Evolutionary conservation across 2,329 filamentous ascomycete species (phyloP).

Genomic region (Aspergillus pseudonomiae): DNA sequence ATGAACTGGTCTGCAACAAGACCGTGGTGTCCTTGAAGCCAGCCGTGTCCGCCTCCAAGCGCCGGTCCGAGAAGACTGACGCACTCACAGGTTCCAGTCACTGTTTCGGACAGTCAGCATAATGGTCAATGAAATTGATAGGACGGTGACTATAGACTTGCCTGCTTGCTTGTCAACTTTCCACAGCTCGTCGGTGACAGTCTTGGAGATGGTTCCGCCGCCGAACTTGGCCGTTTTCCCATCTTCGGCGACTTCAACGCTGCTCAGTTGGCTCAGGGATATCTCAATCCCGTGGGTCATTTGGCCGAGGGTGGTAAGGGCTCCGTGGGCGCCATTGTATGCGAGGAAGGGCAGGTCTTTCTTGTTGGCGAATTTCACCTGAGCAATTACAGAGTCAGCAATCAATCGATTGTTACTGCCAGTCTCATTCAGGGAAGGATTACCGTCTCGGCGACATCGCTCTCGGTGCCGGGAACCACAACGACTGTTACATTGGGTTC

Average conservation of each 20-base stretch:
- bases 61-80: constrained; percentile 52
- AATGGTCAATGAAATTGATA: too few relatives aligned
- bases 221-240: constrained; percentile 51
- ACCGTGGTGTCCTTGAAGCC: constrained; percentile 57
- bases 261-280: constrained; percentile 49
- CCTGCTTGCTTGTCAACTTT: constrained; percentile 51
- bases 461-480: constrained; percentile 51
- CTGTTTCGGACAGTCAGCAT: constrained; percentile 21
- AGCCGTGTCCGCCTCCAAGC: constrained; percentile 62
- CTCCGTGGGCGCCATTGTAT: constrained; percentile 57
- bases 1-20: constrained; percentile 58
- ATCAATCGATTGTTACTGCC: neutral
- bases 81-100: constrained; percentile 58
- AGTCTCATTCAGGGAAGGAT: neutral
- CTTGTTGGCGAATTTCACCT: constrained; percentile 55
- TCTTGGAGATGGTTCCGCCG: constrained; percentile 53
- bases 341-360: constrained; percentile 56
- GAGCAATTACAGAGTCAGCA: neutral
- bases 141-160: neutral
- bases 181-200: constrained; percentile 55
- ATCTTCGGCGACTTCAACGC: constrained; percentile 43
- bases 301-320: constrained; percentile 52
- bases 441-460: constrained; percentile 55
- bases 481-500: constrained; percentile 51
- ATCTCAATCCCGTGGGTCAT: constrained; percentile 58